Evolutionary conservation across 192 early-diverging fungal genomes (phyloP).

Genomic region (Coemansia sp.): DNA sequence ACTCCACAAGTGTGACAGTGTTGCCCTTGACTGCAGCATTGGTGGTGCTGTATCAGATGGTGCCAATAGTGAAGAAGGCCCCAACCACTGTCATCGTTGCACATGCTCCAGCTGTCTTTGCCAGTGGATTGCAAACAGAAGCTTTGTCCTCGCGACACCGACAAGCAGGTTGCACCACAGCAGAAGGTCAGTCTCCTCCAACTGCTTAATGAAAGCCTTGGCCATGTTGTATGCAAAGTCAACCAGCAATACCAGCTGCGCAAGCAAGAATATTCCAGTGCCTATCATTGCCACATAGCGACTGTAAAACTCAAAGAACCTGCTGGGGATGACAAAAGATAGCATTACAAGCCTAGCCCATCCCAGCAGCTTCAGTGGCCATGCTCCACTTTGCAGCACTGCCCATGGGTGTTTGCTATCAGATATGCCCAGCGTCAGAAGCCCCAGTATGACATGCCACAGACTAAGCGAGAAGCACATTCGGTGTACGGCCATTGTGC

Average conservation of each 20-base stretch:
- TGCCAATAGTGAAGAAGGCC: constrained; percentile 89
- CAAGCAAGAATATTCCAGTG: constrained; percentile 84
- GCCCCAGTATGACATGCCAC: constrained; percentile 64
- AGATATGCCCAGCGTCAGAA: constrained; percentile 69
- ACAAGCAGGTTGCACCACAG: constrained; percentile 82
- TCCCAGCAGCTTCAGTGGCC: constrained; percentile 66
- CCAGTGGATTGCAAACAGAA: constrained; percentile 84
- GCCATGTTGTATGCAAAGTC: constrained; percentile 93
- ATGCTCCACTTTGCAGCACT: constrained; percentile 87
- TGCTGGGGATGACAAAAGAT: constrained; percentile 92
- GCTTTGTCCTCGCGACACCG: constrained; percentile 52
- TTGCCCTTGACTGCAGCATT: constrained; percentile 82
- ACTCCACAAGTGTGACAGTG: no score
- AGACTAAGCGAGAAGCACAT: constrained; percentile 83
- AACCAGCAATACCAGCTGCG: constrained; percentile 90
- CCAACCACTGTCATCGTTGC: constrained; percentile 82
- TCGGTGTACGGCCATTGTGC: constrained; percentile 86
- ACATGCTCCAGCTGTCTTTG: constrained; percentile 66
- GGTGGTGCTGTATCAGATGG: constrained; percentile 90
- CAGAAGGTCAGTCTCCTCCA: constrained; percentile 70
- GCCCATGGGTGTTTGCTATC: constrained; percentile 77
- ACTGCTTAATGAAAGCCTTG: constrained; percentile 79
- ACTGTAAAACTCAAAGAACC: constrained; percentile 87
- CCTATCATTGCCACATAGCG: constrained; percentile 83
- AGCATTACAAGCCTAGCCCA: constrained; percentile 76